A percentile compares a stretch with the other conserved stretches of the same genome.
Evolutionary conservation across 148 eudicot genomes (phyloP).

Genomic region (Mesembryanthemum crystallinum): DNA sequence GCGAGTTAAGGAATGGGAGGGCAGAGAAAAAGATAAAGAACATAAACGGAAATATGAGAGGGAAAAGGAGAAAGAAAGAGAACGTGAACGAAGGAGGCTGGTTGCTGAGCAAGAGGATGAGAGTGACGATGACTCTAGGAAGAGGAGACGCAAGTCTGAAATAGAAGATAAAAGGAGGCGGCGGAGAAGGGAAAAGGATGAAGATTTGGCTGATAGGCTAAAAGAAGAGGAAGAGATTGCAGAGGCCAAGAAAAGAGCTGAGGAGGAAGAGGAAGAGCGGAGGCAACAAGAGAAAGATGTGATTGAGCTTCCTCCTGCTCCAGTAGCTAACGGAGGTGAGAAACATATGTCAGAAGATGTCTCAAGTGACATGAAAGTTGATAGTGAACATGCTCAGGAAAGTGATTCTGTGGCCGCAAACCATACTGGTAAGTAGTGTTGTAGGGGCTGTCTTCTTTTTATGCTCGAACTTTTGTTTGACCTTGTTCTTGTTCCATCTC

Average conservation of each 20-base stretch:
- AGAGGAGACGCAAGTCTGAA: conserved; percentile 72
- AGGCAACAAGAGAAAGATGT: conserved; percentile 48
- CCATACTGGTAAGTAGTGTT: conserved; percentile 36
- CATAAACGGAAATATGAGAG: conserved; percentile 67
- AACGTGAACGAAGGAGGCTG: conserved; percentile 62
- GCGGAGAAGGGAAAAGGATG: conserved; percentile 80
- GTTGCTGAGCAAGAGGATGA: conserved; percentile 78
- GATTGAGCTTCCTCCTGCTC: conserved; percentile 37
- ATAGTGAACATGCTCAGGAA: conserved; percentile 39
- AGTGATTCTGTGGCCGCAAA: conserved; percentile 34
- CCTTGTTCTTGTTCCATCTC: background rate
- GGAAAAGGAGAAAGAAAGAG: conserved; percentile 85
- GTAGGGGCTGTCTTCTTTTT: background rate
- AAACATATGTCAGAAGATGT: conserved; percentile 35
- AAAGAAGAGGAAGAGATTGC: conserved; percentile 86
- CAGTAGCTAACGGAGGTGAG: conserved; percentile 47
- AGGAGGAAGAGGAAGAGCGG: conserved; percentile 63
- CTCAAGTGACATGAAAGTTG: conserved; percentile 38
- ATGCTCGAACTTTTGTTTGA: background rate
- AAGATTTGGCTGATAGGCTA: conserved; percentile 68
- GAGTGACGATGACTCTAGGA: conserved; percentile 74
- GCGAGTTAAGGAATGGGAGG: conserved; percentile 88
- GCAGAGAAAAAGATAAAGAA: conserved; percentile 74
- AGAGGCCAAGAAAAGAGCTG: conserved; percentile 70
- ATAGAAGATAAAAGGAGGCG: conserved; percentile 73